Evolutionary conservation across 2,329 filamentous ascomycete species (phyloP).

Genomic region (Penicillium sp.): DNA sequence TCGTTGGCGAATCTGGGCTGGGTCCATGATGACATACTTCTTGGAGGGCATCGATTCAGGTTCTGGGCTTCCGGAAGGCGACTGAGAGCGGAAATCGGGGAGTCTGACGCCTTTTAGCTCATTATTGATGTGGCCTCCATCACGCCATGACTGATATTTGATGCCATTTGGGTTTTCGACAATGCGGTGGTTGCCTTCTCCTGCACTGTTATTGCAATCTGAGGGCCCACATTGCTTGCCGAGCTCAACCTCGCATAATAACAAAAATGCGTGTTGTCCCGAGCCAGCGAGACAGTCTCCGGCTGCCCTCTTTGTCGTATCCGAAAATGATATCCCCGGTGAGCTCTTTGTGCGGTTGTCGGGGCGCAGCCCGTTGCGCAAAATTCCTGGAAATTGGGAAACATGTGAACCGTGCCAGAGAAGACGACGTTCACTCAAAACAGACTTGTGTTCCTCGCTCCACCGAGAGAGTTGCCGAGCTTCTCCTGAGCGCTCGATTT

Average conservation of each 20-base stretch:
- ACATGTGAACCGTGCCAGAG: conserved; percentile 12
- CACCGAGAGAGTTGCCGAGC: not conserved
- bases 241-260: not conserved
- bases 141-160: too few relatives aligned
- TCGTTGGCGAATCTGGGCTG: conserved; percentile 1
- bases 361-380: not conserved
- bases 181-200: too few relatives aligned
- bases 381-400: not conserved
- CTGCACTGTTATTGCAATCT: too few relatives aligned
- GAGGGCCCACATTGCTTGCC: not conserved
- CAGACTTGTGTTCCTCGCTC: too few relatives aligned
- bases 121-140: not conserved
- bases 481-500: conserved; percentile 8
- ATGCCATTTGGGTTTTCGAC: too few relatives aligned
- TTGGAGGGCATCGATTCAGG: not conserved
- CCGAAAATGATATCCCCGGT: too few relatives aligned
- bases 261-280: not conserved
- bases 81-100: not conserved
- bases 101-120: not conserved
- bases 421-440: not conserved
- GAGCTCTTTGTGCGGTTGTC: not conserved
- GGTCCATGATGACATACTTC: not conserved
- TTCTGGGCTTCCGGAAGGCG: too few relatives aligned
- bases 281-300: too few relatives aligned
- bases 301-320: too few relatives aligned